Conservation (phyloP, 2,329 filamentous ascomycete species). For the Cyphellophora attinorum region DNA sequence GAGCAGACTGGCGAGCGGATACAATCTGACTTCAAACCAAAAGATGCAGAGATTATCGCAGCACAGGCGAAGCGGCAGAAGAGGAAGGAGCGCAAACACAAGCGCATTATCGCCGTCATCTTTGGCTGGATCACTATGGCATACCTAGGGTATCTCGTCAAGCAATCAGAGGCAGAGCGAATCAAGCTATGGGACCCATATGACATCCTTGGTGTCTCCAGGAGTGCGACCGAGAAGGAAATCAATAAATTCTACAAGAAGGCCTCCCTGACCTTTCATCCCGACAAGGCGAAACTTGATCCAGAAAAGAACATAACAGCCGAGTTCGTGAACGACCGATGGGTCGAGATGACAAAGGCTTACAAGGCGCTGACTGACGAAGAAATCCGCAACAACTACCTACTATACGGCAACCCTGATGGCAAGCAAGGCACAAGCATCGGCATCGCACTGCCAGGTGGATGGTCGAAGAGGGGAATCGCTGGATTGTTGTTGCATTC, state of each 20-base stretch:
- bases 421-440: conserved; percentile 98
- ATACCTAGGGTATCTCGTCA: conserved; percentile 86
- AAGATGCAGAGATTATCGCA: conserved; percentile 76
- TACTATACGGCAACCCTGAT: conserved; percentile 91
- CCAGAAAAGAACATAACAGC: conserved; percentile 78
- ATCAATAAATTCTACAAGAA: conserved; percentile 88
- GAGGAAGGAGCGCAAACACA: conserved; percentile 79
- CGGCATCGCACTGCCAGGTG: conserved; percentile 91
- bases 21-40: conserved; percentile 67
- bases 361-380: conserved; percentile 98
- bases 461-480: conserved; percentile 85
- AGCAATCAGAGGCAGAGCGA: conserved; percentile 60
- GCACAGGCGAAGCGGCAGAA: conserved; percentile 75
- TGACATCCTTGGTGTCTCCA: conserved; percentile 78
- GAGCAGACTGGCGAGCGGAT: conserved; percentile 76
- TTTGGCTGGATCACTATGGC: conserved; percentile 75
- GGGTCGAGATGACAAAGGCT: conserved; percentile 92
- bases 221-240: conserved; percentile 76
- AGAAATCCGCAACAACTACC: conserved; percentile 92
- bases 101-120: conserved; percentile 67
- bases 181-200: conserved; percentile 94
- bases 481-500: conserved; percentile 86
- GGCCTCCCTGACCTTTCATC: conserved; percentile 78
- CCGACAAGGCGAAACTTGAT: conserved; percentile 84
- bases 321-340: conserved; percentile 75